Conservation (phyloP, 139 green algal species). For the Spirogloea muscicola region DNA sequence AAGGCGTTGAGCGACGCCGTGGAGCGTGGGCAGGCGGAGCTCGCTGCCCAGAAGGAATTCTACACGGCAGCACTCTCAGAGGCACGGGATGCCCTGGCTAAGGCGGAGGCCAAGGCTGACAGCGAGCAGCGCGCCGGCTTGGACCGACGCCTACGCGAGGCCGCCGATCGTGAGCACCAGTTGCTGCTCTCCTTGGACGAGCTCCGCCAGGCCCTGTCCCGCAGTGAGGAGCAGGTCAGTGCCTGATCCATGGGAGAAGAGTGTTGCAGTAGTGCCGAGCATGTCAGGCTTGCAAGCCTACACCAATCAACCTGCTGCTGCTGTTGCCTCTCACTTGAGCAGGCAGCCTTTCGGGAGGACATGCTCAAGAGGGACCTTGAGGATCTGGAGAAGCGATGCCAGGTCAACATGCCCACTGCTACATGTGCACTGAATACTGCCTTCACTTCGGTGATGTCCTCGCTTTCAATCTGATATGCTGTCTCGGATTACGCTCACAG, state of each 20-base stretch:
- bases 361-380: constrained; percentile 29
- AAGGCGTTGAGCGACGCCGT: constrained; percentile 63
- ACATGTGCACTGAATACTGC: too few species aligned
- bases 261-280: too few species aligned
- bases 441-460: too few species aligned
- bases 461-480: too few species aligned
- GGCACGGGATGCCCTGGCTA: constrained; percentile 21
- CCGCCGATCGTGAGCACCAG: constrained; percentile 22
- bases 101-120: constrained; percentile 35
- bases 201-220: constrained; percentile 29
- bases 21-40: constrained; percentile 57
- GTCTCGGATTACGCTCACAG: too few species aligned
- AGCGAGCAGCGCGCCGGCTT: constrained; percentile 6
- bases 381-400: constrained; percentile 43
- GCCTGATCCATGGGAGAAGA: too few species aligned
- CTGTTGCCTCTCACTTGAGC: too few species aligned
- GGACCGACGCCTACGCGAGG: constrained; percentile 36
- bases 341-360: constrained; percentile 43
- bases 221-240: constrained; percentile 37
- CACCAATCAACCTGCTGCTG: too few species aligned
- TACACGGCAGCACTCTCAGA: constrained; percentile 22
- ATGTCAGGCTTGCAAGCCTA: too few species aligned
- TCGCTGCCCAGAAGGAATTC: constrained; percentile 56
- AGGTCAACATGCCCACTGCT: too few species aligned
- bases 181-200: constrained; percentile 40